Base-by-base conservation (phyloP, 495 filamentous ascomycete genomes). In the Podospora australis region DNA sequence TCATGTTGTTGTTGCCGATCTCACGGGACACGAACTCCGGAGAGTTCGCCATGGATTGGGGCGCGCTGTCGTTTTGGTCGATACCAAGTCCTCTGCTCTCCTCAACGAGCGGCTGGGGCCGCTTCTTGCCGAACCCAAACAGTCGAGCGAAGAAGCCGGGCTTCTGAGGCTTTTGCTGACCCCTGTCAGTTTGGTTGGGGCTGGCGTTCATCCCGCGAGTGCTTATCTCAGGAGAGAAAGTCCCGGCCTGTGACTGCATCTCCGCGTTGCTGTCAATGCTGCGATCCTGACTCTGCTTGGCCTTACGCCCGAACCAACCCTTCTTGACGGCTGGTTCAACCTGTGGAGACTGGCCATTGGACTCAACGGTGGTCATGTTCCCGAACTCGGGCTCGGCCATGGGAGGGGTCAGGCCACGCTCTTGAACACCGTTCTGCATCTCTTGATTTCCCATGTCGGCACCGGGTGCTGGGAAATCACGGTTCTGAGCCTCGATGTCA, bases 101-200 rank as follows among this genome's bases (percentile, higher is more conserved):
- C n/a, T n/a, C n/a, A n/a, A n/a, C n/a, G n/a, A n/a, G n/a, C 9
- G 6, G 21, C n/a, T 40, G 22, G 14, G 22, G 9, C 20, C 20
- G 13, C 29, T 46, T 46, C 22, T 43, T 43, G 21, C 9, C 20
- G 40, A 11, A 25, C 3, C 44, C 11, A 46, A 46, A 46, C 5
- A 46, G 16, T 4, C 26, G 16, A 2, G 20, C 44, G 16, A 34
- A 46, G 44, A 46, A 35, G 6, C 44, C 44, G 2, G 29, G 17
- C 19, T 46, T 46, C 29, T 46, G 35, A 6, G 17, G 13, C 16
- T 6, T 11, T 34, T 45, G 29, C 1, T 28, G 22, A 1, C n/a
- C n/a, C n/a, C 16, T n/a, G 7, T 24, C 5, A 40, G 14, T 6
- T 28, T 43, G 19, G 11, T 6, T 17, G 9, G 32, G 32, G n/a